Conservation (phyloP, 139 green algal species). For the Volvox africanus region DNA sequence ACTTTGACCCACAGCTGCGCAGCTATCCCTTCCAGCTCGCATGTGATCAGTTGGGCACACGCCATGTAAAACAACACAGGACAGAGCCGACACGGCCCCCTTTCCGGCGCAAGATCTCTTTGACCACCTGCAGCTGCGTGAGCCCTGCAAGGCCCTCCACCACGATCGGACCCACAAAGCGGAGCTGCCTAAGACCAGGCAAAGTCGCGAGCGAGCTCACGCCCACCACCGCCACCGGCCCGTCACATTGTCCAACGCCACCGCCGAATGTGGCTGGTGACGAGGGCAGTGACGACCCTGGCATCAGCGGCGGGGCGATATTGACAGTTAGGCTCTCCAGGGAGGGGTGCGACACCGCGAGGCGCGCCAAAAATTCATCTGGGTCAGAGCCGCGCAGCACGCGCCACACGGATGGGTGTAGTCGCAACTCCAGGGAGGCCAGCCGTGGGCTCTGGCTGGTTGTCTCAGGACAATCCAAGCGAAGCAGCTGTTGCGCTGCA, state of each 20-base stretch:
- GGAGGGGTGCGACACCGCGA: neutral
- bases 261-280: neutral
- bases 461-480: neutral
- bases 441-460: neutral
- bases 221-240: neutral
- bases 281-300: neutral
- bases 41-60: too few relatives aligned
- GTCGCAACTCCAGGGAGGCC: slow-evolving; percentile 17
- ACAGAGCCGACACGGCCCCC: too few relatives aligned
- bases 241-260: neutral
- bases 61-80: too few relatives aligned
- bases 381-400: neutral
- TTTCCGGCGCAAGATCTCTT: too few relatives aligned
- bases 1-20: too few relatives aligned
- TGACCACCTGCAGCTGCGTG: slow-evolving; percentile 31
- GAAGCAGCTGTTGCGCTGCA: slow-evolving; percentile 13
- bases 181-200: neutral
- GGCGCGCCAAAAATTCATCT: slow-evolving; percentile 11
- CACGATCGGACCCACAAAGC: neutral
- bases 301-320: neutral
- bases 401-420: slow-evolving; percentile 33
- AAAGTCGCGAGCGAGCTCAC: neutral
- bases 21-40: too few relatives aligned
- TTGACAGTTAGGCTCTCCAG: slow-evolving; percentile 29
- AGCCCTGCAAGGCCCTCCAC: slow-evolving; percentile 27